These are phyloP conservation scores for Penicillium sp. DNA, from an alignment of 2,329 filamentous ascomycete species.

Conservation along the genomic window DNA sequence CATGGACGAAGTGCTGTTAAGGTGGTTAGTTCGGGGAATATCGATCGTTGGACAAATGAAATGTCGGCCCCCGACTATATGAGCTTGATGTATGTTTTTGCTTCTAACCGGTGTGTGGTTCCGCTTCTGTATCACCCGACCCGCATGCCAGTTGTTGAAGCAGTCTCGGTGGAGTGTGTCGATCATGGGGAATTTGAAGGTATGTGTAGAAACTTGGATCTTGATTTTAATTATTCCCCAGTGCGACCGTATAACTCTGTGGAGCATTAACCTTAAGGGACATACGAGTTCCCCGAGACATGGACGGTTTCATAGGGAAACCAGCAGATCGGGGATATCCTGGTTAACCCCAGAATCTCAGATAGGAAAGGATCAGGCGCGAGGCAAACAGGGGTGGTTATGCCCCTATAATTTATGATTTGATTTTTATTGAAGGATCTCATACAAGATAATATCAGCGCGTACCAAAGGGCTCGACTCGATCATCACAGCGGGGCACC, in stretches of 20 bases:
- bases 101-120: constrained; percentile 4
- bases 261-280: not conserved
- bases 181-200: constrained; percentile 10
- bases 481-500: constrained; percentile 25
- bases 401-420: not conserved
- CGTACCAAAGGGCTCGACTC: constrained; percentile 19
- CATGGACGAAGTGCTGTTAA: not conserved
- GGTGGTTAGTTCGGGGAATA: constrained; percentile 12
- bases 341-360: not conserved
- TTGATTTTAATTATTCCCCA: not conserved
- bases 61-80: not conserved
- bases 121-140: constrained; percentile 22
- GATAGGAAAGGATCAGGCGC: constrained; percentile 20
- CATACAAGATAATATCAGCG: not conserved
- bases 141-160: constrained; percentile 20
- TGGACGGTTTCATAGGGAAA: not conserved
- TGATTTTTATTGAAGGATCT: not conserved
- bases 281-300: not conserved
- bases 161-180: constrained; percentile 13
- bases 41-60: constrained; percentile 17
- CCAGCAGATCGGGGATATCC: constrained; percentile 5
- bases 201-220: not conserved
- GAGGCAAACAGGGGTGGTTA: constrained; percentile 13
- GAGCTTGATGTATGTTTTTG: not conserved
- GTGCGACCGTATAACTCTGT: not conserved